These are phyloP conservation scores for Isochrysis galbana DNA, from an alignment of 78 protist species.

Conservation along the genomic window DNA sequence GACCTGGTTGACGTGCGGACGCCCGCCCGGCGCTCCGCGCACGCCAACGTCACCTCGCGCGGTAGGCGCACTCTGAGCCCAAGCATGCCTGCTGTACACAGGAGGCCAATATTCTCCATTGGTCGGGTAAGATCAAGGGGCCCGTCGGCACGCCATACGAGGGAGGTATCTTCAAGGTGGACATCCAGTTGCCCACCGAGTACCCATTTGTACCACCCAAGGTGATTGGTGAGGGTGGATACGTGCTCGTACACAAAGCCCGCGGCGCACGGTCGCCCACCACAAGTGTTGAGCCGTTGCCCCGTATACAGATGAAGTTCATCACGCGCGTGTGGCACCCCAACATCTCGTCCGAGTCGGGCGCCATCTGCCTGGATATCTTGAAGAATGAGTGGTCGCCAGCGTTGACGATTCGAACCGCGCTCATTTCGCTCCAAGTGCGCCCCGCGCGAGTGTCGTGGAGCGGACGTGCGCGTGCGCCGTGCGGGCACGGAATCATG, in stretches of 20 bases:
- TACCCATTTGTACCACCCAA: slow-evolving; percentile 73
- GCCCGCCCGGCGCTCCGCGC: too few relatives aligned
- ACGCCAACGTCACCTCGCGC: too few relatives aligned
- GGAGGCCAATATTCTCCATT: slow-evolving; percentile 22
- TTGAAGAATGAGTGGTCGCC: slow-evolving; percentile 63
- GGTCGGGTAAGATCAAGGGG: slow-evolving; percentile 45
- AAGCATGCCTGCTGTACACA: too few relatives aligned
- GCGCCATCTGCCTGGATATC: slow-evolving; percentile 74
- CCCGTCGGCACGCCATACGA: slow-evolving; percentile 46
- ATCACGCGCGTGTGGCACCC: slow-evolving; percentile 66
- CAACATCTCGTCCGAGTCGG: slow-evolving; percentile 55
- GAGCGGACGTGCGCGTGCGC: too few relatives aligned
- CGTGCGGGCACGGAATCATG: too few relatives aligned
- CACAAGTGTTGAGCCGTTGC: too few relatives aligned
- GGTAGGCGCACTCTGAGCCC: too few relatives aligned
- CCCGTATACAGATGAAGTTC: slow-evolving; percentile 45
- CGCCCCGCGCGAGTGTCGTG: too few relatives aligned
- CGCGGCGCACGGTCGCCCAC: too few relatives aligned
- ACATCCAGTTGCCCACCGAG: slow-evolving; percentile 42
- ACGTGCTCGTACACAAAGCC: too few relatives aligned
- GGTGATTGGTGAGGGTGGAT: too few relatives aligned
- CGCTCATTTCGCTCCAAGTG: slow-evolving; percentile 52
- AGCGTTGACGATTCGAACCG: slow-evolving; percentile 58
- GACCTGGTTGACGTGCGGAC: too few relatives aligned
- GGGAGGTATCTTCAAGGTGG: slow-evolving; percentile 44